Base-by-base conservation (phyloP, 768 basidiomycete genomes). In the Phlegmacium glaucopus region DNA sequence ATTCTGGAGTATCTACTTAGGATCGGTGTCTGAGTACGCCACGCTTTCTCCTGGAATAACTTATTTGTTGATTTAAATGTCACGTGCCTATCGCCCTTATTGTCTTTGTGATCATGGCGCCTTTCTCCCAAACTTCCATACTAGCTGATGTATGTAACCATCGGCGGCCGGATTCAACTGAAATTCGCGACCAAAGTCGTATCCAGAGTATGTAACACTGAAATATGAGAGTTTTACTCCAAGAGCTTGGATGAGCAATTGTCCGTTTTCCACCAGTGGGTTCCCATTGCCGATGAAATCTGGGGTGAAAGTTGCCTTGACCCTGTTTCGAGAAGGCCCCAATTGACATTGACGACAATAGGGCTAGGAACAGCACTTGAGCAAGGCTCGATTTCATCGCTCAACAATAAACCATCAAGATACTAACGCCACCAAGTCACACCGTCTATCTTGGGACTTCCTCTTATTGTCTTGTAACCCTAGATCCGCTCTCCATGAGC, bases 281-380 rank as follows among this genome's bases (percentile, higher is more conserved):
- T 22, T 22, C 22, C 22, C 22, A 22, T 5, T 22, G 22, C 3
- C 22, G 22, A 34, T 34, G 32, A 34, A 6, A 18, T 39, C 30
- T 22, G 45, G 44, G 41, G 47, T 34, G 44, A 15, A 34, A 28
- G n/a, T n/a, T n/a, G n/a, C n/a, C n/a, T 39, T 42, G 51, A 40
- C 44, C 46, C 48, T 36, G 13, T 52, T 52, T 8, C 51, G 39
- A 42, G 46, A 35, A 50, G 53, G 36, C 22, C 22, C 22, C 47
- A 47, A 37, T 54, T 48, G 54, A 61, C 53, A 57, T 52, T 50
- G 49, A 60, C 61, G 60, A 72, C 71, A 73, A 72, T 72, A 72
- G 69, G 67, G 57, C 63, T 65, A 71, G 70, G 71, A 63, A 72
- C 68, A 37, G 50, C 59, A 38, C 47, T n/a, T n/a, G n/a, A n/a